These are phyloP conservation scores for Aureobasidium sp. DNA, from an alignment of 2,329 filamentous ascomycete genomes.

Conservation along the genomic window DNA sequence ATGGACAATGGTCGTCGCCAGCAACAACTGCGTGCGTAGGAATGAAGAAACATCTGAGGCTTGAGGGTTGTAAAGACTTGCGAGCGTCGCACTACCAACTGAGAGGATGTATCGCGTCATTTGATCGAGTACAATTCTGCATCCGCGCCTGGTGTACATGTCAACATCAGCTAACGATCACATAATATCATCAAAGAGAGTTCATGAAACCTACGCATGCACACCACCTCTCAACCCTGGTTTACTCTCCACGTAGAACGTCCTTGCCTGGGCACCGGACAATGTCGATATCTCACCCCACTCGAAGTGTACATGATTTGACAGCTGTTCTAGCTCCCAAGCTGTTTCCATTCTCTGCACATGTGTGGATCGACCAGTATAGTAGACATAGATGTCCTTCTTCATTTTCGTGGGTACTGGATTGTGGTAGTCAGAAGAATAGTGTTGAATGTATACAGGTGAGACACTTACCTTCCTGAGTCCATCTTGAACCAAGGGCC, in stretches of 20 bases:
- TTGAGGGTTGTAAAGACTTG: not conserved
- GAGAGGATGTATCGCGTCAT: not conserved
- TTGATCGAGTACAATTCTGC: not conserved
- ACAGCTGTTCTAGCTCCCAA: not conserved
- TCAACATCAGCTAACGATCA: not conserved
- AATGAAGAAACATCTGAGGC: not conserved
- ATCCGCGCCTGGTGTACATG: not conserved
- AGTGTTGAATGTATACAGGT: too few species aligned
- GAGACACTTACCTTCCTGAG: not conserved
- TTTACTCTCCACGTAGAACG: not conserved
- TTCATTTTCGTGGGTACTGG: not conserved
- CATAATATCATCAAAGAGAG: not conserved
- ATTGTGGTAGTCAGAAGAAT: too few species aligned
- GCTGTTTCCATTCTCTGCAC: not conserved
- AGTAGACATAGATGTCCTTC: not conserved
- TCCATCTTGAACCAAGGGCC: not conserved
- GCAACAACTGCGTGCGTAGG: not conserved
- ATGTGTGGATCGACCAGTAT: not conserved
- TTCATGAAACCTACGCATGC: not conserved
- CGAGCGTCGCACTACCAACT: not conserved
- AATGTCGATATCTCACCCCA: not conserved
- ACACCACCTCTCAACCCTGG: not conserved
- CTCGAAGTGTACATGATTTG: not conserved
- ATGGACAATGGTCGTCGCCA: not conserved
- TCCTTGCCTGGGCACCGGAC: not conserved